Conservation (phyloP, 768 basidiomycete genomes). For the Pseudohyphozyma bogoriensis region DNA sequence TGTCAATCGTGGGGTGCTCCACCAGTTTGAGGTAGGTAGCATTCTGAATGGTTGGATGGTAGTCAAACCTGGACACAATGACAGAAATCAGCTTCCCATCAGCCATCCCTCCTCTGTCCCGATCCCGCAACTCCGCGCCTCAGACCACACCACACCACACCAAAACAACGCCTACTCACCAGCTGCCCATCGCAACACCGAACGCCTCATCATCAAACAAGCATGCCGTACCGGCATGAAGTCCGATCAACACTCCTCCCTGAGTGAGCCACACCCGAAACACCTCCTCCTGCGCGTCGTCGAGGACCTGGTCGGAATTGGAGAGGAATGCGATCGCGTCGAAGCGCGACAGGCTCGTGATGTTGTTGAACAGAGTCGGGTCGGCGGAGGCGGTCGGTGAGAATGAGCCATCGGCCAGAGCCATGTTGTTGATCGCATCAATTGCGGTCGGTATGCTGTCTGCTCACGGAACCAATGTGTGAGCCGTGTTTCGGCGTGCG, state of each 20-base stretch:
- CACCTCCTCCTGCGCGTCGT: constrained; percentile 31
- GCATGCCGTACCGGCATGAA: constrained; percentile 39
- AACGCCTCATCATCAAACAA: constrained; percentile 36
- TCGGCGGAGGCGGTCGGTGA: constrained; percentile 38
- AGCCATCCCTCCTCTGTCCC: neutral
- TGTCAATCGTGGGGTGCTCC: constrained; percentile 36
- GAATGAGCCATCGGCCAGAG: constrained; percentile 25
- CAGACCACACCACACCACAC: too few relatives aligned
- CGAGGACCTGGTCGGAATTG: constrained; percentile 34
- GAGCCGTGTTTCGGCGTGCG: neutral
- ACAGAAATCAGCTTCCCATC: neutral
- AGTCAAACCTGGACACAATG: constrained; percentile 37
- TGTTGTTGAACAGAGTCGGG: constrained; percentile 33
- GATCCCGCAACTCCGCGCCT: too few relatives aligned
- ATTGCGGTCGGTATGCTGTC: constrained; percentile 38
- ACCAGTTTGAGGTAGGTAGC: constrained; percentile 39
- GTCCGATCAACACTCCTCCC: constrained; percentile 38
- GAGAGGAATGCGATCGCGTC: constrained; percentile 39
- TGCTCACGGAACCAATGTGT: neutral
- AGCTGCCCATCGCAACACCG: constrained; percentile 35
- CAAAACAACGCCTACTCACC: too few relatives aligned
- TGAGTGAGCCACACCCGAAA: constrained; percentile 36
- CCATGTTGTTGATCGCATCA: constrained; percentile 32
- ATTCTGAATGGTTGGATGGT: constrained; percentile 38
- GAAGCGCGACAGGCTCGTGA: constrained; percentile 29